phyloP scores from a whole-genome alignment of 371 early-diverging fungal genomes.

The Cokeromyces recurvatus region DNA sequence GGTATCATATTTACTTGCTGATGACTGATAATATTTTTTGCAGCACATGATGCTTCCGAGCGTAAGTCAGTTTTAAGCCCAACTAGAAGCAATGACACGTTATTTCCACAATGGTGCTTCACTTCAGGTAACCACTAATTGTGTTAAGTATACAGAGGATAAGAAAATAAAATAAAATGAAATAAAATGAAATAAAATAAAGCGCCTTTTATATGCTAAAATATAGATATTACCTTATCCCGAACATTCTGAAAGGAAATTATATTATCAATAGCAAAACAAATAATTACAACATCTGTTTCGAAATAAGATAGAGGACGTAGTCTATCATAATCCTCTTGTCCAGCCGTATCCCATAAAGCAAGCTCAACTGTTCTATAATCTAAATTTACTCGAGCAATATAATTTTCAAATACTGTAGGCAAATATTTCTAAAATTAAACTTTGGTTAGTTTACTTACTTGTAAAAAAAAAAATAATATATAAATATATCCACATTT shows the following conservation, averaged over 20 bases:
- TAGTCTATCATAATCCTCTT: slow-evolving; percentile 82
- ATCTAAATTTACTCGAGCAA: slow-evolving; percentile 72
- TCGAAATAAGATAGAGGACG: slow-evolving; percentile 84
- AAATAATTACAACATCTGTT: slow-evolving; percentile 86
- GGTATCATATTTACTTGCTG: slow-evolving; percentile 15
- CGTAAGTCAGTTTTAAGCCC: slow-evolving; percentile 68
- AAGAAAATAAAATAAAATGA: neutral
- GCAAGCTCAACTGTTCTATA: slow-evolving; percentile 73
- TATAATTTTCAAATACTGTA: slow-evolving; percentile 88
- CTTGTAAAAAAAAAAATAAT: neutral
- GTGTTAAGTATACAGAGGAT: slow-evolving; percentile 43
- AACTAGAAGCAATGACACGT: slow-evolving; percentile 60
- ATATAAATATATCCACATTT: neutral
- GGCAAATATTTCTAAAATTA: slow-evolving; percentile 59
- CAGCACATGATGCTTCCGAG: no score
- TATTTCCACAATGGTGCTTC: slow-evolving; percentile 53
- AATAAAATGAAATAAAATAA: neutral
- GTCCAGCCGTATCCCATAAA: slow-evolving; percentile 93
- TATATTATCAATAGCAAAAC: slow-evolving; percentile 75
- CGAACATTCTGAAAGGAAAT: slow-evolving; percentile 78
- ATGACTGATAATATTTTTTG: slow-evolving; percentile 16
- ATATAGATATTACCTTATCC: slow-evolving; percentile 70
- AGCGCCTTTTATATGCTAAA: no score
- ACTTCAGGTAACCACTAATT: slow-evolving; percentile 66
- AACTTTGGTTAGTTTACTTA: no score